These are phyloP conservation scores for Emergomyces africanus DNA, from an alignment of 2,329 filamentous ascomycete genomes.

Conservation along the genomic window DNA sequence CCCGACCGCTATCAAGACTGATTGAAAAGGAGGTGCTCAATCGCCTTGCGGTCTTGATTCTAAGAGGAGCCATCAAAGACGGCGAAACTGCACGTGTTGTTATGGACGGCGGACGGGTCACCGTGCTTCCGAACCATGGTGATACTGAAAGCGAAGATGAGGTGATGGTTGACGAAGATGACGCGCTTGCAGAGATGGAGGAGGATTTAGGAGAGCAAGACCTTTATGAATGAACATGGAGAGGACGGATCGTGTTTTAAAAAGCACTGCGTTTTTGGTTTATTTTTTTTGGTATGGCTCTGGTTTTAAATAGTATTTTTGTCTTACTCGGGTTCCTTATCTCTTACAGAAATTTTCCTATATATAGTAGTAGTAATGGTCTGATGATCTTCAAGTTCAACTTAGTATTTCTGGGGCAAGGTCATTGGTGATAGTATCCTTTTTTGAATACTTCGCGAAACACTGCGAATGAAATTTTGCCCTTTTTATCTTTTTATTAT, in stretches of 20 bases:
- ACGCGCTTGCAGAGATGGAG: slow-evolving; percentile 60
- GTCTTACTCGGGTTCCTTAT: neutral
- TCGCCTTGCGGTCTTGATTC: slow-evolving; percentile 76
- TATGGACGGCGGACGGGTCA: slow-evolving; percentile 64
- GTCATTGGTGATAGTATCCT: neutral
- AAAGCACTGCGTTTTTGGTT: neutral
- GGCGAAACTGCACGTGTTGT: slow-evolving; percentile 73
- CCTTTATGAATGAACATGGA: slow-evolving; percentile 44
- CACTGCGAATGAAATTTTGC: neutral
- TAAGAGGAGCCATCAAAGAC: slow-evolving; percentile 72
- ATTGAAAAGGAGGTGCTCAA: slow-evolving; percentile 98
- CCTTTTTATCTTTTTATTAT: neutral
- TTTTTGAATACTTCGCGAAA: neutral
- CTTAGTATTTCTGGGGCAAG: neutral
- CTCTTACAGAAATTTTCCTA: neutral
- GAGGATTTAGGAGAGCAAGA: slow-evolving; percentile 47
- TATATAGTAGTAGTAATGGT: too few species aligned
- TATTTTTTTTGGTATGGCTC: neutral
- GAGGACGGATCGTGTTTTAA: neutral
- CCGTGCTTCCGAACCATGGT: slow-evolving; percentile 74
- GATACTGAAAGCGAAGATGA: slow-evolving; percentile 48
- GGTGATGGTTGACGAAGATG: slow-evolving; percentile 63
- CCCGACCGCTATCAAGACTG: slow-evolving; percentile 71
- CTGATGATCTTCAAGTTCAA: neutral
- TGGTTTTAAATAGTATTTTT: neutral